A percentile compares a stretch with the other conserved stretches of the same genome.
phyloP scores from a whole-genome alignment of 768 basidiomycete genomes.

The Stropharia rugosoannulata region DNA sequence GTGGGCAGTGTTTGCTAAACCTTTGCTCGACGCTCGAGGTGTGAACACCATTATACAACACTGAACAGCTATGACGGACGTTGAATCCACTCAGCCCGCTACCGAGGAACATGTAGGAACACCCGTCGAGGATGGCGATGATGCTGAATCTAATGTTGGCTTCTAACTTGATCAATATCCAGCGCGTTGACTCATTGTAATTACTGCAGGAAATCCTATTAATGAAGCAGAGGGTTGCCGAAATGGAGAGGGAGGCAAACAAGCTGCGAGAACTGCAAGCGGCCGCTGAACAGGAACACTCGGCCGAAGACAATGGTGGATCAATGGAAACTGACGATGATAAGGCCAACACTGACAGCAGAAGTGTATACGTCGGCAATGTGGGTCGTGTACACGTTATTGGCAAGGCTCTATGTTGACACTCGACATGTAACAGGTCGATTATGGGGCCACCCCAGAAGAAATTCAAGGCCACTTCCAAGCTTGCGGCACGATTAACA shows the following conservation, averaged over 20 bases:
- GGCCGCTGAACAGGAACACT: conserved; percentile 57
- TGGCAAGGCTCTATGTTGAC: conserved; percentile 7
- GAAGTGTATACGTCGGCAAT: conserved; percentile 96
- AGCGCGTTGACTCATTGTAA: conserved; percentile 12
- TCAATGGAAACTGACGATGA: conserved; percentile 86
- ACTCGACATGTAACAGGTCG: conserved; percentile 61
- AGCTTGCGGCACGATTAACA: conserved; percentile 96
- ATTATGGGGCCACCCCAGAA: conserved; percentile 96
- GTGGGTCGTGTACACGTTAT: conserved; percentile 52
- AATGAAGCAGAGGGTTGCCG: conserved; percentile 90
- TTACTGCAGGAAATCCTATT: conserved; percentile 74
- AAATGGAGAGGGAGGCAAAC: conserved; percentile 91
- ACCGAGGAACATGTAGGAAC: conserved; percentile 33
- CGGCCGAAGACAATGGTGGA: conserved; percentile 42
- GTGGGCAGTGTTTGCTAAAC: too few species aligned
- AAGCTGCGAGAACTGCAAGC: conserved; percentile 87
- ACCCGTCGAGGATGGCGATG: conserved; percentile 58
- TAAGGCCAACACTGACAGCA: conserved; percentile 70
- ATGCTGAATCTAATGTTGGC: conserved; percentile 60
- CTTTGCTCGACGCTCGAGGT: conserved; percentile 15
- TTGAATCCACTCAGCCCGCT: conserved; percentile 41
- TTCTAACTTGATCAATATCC: neutral
- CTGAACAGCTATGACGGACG: conserved; percentile 53
- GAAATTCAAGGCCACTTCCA: conserved; percentile 98
- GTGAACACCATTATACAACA: conserved; percentile 8